Evolutionary conservation across 2,329 filamentous ascomycete genomes (phyloP).

Genomic region (Colletotrichum cuscutae): DNA sequence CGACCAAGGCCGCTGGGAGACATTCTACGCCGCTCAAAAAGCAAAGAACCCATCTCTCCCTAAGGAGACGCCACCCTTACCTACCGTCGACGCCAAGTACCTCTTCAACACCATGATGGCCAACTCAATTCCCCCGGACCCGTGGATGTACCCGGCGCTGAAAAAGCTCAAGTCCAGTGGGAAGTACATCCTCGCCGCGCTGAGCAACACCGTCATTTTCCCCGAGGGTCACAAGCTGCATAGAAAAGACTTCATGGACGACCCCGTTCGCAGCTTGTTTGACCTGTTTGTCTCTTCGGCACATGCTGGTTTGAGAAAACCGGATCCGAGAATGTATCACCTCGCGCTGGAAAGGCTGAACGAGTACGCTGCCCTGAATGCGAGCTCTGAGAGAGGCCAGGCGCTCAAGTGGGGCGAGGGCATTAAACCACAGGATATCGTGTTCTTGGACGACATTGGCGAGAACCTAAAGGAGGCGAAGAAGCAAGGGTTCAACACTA

Average conservation of each 20-base stretch:
- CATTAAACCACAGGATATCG: slow-evolving; percentile 73
- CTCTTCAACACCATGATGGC: slow-evolving; percentile 95
- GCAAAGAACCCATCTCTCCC: slow-evolving; percentile 53
- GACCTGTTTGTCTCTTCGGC: slow-evolving; percentile 90
- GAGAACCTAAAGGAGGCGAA: slow-evolving; percentile 87
- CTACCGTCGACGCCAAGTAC: slow-evolving; percentile 78
- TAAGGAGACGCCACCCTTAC: slow-evolving; percentile 67
- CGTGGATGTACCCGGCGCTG: slow-evolving; percentile 88
- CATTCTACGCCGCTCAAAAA: slow-evolving; percentile 65
- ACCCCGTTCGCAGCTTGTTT: slow-evolving; percentile 75
- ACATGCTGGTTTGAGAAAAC: slow-evolving; percentile 88
- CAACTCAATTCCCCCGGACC: slow-evolving; percentile 75
- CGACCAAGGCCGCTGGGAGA: slow-evolving; percentile 73
- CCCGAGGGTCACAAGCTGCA: slow-evolving; percentile 78
- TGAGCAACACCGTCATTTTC: slow-evolving; percentile 92
- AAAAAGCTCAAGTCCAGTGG: slow-evolving; percentile 72
- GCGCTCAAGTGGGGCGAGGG: slow-evolving; percentile 58
- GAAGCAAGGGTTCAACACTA: slow-evolving; percentile 79
- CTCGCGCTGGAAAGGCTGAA: slow-evolving; percentile 76
- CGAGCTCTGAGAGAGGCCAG: slow-evolving; percentile 48
- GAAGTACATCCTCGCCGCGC: slow-evolving; percentile 78
- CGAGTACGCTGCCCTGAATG: slow-evolving; percentile 67
- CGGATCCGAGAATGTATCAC: slow-evolving; percentile 83
- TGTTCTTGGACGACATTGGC: slow-evolving; percentile 95
- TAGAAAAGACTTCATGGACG: slow-evolving; percentile 58